phyloP scores from a whole-genome alignment of 495 filamentous ascomycete genomes.

The Tricharina praecox region DNA sequence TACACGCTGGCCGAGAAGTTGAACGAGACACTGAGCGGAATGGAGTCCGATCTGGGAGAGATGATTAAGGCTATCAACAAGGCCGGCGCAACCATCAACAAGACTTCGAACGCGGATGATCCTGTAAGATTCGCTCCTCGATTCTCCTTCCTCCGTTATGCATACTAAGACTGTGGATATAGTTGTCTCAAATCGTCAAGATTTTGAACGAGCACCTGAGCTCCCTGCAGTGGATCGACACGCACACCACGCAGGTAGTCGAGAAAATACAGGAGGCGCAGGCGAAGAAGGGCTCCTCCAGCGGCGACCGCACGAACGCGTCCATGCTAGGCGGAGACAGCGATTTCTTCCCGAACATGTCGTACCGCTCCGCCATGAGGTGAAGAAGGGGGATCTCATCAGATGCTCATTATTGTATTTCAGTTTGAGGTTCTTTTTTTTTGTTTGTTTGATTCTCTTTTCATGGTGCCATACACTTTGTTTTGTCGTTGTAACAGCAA shows the following conservation, averaged over 20 bases:
- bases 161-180: too few relatives aligned
- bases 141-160: conserved; percentile 4
- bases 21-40: conserved; percentile 68
- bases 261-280: conserved; percentile 26
- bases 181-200: conserved; percentile 85
- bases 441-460: too few relatives aligned
- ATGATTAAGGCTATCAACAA: conserved; percentile 98
- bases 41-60: conserved; percentile 73
- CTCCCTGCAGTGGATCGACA: conserved; percentile 80
- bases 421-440: too few relatives aligned
- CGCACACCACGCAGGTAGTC: conserved; percentile 11
- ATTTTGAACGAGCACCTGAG: conserved; percentile 83
- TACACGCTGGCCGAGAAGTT: conserved; percentile 85
- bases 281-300: too few relatives aligned
- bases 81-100: conserved; percentile 64
- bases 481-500: too few relatives aligned
- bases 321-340: conserved; percentile 92
- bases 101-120: conserved; percentile 76
- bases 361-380: neutral
- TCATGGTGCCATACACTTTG: too few relatives aligned
- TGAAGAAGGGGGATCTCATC: neutral
- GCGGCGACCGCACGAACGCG: conserved; percentile 30
- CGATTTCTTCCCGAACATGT: conserved; percentile 1
- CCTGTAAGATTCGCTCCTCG: conserved; percentile 47
- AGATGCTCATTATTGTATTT: too few relatives aligned